A percentile compares a stretch with the other conserved stretches of the same genome.
Conservation (phyloP, 306 rosid genomes). For the Vachellia pachyceras region DNA sequence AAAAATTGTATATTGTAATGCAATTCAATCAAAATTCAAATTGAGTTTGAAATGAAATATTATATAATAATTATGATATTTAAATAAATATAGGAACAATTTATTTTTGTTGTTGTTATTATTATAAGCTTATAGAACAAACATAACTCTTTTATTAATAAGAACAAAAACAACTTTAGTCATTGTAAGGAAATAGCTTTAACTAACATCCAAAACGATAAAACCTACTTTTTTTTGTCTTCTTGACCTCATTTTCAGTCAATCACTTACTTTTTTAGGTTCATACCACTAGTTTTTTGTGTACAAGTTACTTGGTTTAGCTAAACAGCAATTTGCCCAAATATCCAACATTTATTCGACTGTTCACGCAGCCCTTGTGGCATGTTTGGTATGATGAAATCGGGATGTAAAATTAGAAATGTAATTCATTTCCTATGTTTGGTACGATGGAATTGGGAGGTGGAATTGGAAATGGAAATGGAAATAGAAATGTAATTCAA, state of each 20-base stretch:
- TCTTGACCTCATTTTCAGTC: neutral
- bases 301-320: neutral
- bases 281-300: neutral
- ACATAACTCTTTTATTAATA: no score
- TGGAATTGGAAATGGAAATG: no score
- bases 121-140: no score
- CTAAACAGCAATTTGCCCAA: neutral
- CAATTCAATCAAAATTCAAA: neutral
- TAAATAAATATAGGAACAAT: neutral
- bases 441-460: no score
- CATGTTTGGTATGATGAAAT: no score
- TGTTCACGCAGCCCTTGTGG: neutral
- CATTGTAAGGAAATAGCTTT: neutral
- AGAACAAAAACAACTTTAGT: constrained; percentile 1
- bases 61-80: neutral
- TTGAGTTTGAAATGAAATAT: neutral
- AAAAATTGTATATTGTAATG: neutral
- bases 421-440: no score
- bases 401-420: no score
- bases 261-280: constrained; percentile 8
- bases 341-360: neutral
- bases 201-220: neutral
- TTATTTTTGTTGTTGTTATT: no score
- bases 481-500: no score
- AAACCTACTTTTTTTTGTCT: constrained; percentile 12